Evolutionary conservation across 306 rosid species (phyloP).

Genomic region (Trichosanthes cucumerina): DNA sequence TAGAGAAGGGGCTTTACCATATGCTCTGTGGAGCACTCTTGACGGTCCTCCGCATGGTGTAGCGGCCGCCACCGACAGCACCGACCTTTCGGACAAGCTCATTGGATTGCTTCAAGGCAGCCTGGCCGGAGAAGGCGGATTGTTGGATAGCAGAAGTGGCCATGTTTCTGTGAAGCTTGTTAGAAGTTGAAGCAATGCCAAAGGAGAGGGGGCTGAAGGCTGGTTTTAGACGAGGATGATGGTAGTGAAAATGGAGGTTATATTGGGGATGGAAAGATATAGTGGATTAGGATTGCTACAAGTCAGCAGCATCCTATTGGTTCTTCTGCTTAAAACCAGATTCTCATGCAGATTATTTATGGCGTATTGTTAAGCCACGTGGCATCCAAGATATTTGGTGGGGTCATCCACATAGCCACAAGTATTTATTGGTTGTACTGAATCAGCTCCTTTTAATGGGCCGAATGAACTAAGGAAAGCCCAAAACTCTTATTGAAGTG

Average conservation of each 20-base stretch:
- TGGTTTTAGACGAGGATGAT: conserved; percentile 6
- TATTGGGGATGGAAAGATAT: conserved; percentile 27
- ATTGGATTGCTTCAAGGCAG: conserved; percentile 64
- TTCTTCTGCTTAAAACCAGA: conserved; percentile 28
- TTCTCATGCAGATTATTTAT: conserved; percentile 38
- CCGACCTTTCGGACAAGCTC: conserved; percentile 70
- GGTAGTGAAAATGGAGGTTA: conserved; percentile 16
- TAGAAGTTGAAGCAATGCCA: background rate
- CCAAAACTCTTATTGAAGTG: background rate
- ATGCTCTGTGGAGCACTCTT: conserved; percentile 85
- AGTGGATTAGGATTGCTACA: conserved; percentile 78
- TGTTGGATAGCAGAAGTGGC: conserved; percentile 80
- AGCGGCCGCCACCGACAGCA: conserved; percentile 43
- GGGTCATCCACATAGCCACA: conserved; percentile 35
- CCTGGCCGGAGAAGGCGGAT: conserved; percentile 75
- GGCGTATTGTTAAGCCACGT: conserved; percentile 41
- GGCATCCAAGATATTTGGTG: conserved; percentile 25
- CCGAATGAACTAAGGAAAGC: background rate
- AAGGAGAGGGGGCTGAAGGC: conserved; percentile 11
- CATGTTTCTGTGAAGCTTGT: conserved; percentile 31
- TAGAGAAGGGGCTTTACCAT: conserved; percentile 32
- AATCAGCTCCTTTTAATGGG: background rate
- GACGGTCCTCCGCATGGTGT: conserved; percentile 75
- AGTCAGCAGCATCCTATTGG: conserved; percentile 72
- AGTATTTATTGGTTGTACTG: background rate